Evolutionary conservation across 371 early-diverging fungal species (phyloP).

Genomic region (Haplosporangium sp.): DNA sequence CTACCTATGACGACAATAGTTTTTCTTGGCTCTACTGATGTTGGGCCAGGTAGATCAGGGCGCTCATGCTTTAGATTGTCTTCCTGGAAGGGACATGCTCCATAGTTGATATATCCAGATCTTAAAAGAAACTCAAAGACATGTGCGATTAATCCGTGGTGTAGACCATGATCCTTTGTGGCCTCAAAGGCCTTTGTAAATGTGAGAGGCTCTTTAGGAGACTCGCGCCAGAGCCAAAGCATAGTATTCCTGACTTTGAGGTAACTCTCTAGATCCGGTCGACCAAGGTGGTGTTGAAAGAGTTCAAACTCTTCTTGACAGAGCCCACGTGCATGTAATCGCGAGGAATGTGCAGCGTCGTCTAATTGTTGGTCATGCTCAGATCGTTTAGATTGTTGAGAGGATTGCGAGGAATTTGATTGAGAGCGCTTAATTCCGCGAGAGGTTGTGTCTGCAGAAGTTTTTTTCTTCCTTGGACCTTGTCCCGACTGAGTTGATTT

Average conservation of each 20-base stretch:
- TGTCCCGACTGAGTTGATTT: neutral
- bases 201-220: conserved; percentile 34
- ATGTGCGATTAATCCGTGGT: conserved; percentile 35
- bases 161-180: conserved; percentile 32
- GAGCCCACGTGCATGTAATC: conserved; percentile 45
- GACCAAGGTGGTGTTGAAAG: conserved; percentile 38
- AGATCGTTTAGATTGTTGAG: conserved; percentile 1
- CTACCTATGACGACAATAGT: conserved; percentile 47
- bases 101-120: conserved; percentile 56
- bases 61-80: neutral
- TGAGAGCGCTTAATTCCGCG: neutral
- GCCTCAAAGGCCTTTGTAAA: conserved; percentile 29
- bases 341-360: conserved; percentile 48
- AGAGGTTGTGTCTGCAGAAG: neutral
- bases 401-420: neutral
- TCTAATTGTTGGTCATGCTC: conserved; percentile 24
- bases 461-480: neutral
- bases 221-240: conserved; percentile 47
- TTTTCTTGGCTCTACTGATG: neutral
- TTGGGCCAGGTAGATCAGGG: neutral
- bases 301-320: conserved; percentile 41
- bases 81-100: conserved; percentile 33
- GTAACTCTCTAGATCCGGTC: conserved; percentile 32
- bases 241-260: conserved; percentile 53
- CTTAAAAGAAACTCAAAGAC: conserved; percentile 54